Conservation (phyloP, 305 asterid species). For the Coffea humblotiana region DNA sequence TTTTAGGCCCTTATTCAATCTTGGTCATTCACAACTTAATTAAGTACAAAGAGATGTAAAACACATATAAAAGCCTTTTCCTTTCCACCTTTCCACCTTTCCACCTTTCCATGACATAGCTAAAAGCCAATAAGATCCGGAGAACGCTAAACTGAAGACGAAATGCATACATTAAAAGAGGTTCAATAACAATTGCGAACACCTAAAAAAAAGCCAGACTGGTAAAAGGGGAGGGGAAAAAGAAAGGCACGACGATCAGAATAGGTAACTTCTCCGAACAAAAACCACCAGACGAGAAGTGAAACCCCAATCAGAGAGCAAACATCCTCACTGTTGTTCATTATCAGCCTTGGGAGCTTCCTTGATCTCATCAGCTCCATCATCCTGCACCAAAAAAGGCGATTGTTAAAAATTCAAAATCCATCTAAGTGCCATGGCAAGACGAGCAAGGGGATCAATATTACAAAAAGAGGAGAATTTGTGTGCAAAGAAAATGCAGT, state of each 20-base stretch:
- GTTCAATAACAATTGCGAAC: constrained; percentile 8
- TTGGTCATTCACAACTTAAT: too few relatives aligned
- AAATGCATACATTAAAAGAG: neutral
- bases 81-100: neutral
- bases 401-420: neutral
- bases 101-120: neutral
- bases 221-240: too few relatives aligned
- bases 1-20: too few relatives aligned
- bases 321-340: constrained; percentile 28
- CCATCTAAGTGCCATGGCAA: neutral
- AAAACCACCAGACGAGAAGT: constrained; percentile 34
- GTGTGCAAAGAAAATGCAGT: neutral
- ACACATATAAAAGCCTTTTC: neutral
- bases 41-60: too few relatives aligned
- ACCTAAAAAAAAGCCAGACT: constrained; percentile 5
- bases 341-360: constrained; percentile 54
- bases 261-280: constrained; percentile 15
- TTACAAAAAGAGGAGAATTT: neutral
- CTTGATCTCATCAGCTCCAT: constrained; percentile 60
- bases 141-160: neutral
- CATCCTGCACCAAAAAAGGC: constrained; percentile 40
- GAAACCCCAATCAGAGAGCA: constrained; percentile 14
- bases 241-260: neutral
- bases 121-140: neutral
- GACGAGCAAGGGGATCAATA: neutral